These are phyloP conservation scores for Trypanosoma theileri DNA, from an alignment of 208 protist genomes.

Conservation along the genomic window DNA sequence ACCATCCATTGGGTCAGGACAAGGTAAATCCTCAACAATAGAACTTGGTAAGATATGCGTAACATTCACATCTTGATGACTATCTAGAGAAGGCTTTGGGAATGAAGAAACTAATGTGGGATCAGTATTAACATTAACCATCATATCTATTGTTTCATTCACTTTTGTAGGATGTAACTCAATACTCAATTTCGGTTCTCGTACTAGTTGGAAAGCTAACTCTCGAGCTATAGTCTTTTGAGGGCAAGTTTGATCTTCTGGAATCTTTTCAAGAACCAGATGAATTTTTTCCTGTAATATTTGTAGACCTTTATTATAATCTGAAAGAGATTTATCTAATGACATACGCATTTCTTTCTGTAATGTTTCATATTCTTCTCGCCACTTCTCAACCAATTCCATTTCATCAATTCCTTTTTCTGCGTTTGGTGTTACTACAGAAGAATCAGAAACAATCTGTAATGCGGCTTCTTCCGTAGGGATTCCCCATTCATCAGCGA, in stretches of 20 bases:
- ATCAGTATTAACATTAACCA: not conserved
- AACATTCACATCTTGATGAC: not conserved
- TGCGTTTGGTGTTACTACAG: not conserved
- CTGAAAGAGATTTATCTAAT: slow-evolving; percentile 12
- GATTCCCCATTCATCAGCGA: slow-evolving; percentile 6
- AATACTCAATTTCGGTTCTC: slow-evolving; percentile 8
- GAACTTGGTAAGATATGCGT: not conserved
- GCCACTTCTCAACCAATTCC: slow-evolving; percentile 8
- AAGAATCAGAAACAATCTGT: not conserved
- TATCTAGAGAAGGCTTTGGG: not conserved
- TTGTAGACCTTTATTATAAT: slow-evolving; percentile 22
- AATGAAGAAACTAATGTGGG: too few species aligned
- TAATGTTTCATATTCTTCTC: slow-evolving; percentile 16
- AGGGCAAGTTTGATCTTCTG: not conserved
- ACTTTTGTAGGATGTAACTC: slow-evolving; percentile 11
- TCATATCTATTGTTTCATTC: not conserved
- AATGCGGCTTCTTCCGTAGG: not conserved
- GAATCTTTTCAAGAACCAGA: not conserved
- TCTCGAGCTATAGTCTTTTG: not conserved
- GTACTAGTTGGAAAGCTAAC: not conserved
- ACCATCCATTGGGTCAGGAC: not conserved
- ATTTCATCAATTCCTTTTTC: not conserved
- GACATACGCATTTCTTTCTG: slow-evolving; percentile 2
- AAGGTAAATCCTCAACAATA: not conserved
- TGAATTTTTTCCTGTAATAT: slow-evolving; percentile 11